Conservation (phyloP, 306 rosid species). For the Acacia melanoxylon region DNA sequence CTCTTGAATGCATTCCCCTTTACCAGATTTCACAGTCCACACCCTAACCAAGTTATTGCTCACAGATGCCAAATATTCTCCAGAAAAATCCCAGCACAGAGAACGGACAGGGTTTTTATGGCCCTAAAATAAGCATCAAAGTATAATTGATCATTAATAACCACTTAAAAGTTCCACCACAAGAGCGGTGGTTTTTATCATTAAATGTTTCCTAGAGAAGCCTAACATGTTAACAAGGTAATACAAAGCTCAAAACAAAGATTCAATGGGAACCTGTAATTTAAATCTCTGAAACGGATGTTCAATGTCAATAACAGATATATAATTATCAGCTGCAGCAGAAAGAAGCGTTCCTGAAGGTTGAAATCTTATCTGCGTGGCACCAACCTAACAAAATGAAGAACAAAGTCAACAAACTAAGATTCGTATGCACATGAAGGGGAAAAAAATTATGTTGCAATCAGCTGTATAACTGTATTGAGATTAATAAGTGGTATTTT, state of each 20-base stretch:
- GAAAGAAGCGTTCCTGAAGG: conserved; percentile 80
- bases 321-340: conserved; percentile 52
- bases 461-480: conserved; percentile 6
- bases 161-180: neutral
- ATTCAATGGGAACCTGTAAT: conserved; percentile 51
- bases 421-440: neutral
- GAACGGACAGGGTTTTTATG: neutral
- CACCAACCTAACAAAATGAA: conserved; percentile 65
- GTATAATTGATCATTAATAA: neutral
- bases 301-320: conserved; percentile 68
- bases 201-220: neutral
- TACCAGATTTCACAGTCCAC: conserved; percentile 57
- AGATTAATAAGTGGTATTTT: conserved; percentile 15
- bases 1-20: conserved; percentile 54
- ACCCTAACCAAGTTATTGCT: conserved; percentile 65
- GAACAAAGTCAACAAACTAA: conserved; percentile 12
- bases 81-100: conserved; percentile 29
- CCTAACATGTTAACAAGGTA: neutral
- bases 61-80: conserved; percentile 71
- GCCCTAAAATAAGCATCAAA: conserved; percentile 4
- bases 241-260: conserved; percentile 18
- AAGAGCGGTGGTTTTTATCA: neutral
- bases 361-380: conserved; percentile 76
- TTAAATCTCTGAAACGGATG: conserved; percentile 50
- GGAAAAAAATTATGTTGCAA: neutral